Conservation (phyloP, 257 asterid species). For the Linaria vulgaris region DNA sequence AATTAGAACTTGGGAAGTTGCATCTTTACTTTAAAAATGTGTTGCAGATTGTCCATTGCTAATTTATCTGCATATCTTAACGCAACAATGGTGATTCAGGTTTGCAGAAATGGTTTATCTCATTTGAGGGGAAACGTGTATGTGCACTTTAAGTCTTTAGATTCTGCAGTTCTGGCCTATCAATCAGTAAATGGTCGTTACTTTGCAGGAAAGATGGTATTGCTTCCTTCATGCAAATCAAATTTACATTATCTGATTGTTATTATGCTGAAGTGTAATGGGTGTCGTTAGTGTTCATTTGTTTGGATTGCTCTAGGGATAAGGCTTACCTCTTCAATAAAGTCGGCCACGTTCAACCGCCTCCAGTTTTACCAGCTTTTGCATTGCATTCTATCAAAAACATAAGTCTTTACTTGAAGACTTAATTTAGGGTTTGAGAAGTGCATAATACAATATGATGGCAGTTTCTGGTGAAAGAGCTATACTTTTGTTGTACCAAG, state of each 20-base stretch:
- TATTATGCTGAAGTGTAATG: conserved; percentile 11
- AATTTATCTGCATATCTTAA: conserved; percentile 23
- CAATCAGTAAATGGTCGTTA: conserved; percentile 80
- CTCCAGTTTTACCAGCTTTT: neutral
- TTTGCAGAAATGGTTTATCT: conserved; percentile 82
- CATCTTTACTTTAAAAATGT: neutral
- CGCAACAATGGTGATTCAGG: conserved; percentile 45
- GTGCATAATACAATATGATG: neutral
- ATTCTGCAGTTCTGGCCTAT: conserved; percentile 79
- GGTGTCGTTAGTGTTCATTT: conserved; percentile 4
- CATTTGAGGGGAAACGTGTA: conserved; percentile 95
- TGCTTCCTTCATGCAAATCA: conserved; percentile 29
- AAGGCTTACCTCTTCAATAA: conserved; percentile 10
- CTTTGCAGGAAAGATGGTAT: conserved; percentile 93
- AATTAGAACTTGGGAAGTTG: neutral
- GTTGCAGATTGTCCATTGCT: conserved; percentile 21
- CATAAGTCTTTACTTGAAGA: no score
- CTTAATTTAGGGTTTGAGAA: no score
- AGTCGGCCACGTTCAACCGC: neutral
- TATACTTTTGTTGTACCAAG: neutral
- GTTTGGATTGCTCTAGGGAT: conserved; percentile 7
- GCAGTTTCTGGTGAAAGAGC: neutral
- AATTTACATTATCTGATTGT: conserved; percentile 10
- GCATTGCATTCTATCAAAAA: neutral
- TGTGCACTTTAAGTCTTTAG: conserved; percentile 77